phyloP scores from a whole-genome alignment of 2,329 filamentous ascomycete species.

The Byssochlamys sp. region DNA sequence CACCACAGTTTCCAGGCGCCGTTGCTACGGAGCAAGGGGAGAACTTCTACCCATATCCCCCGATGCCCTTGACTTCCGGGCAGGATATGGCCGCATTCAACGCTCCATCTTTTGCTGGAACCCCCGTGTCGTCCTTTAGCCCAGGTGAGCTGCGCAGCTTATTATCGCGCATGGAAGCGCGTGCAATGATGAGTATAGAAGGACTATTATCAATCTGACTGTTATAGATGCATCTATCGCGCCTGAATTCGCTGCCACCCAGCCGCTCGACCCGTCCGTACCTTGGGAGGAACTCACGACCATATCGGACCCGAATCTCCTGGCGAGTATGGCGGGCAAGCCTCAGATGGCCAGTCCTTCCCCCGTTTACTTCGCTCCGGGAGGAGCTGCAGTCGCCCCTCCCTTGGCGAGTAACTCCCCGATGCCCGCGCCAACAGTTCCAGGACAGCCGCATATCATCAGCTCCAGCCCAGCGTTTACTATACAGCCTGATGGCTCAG shows the following conservation, averaged over 20 bases:
- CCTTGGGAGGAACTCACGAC: slow-evolving; percentile 31
- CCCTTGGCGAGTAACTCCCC: slow-evolving; percentile 18
- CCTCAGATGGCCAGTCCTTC: slow-evolving; percentile 24
- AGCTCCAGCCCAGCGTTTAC: slow-evolving; percentile 19
- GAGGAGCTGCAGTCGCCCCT: slow-evolving; percentile 15
- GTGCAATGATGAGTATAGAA: not conserved
- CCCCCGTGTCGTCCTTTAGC: slow-evolving; percentile 25
- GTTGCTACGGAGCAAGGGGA: slow-evolving; percentile 25
- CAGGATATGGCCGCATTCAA: slow-evolving; percentile 27
- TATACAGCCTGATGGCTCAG: slow-evolving; percentile 27
- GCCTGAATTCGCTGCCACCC: slow-evolving; percentile 21
- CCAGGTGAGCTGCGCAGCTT: slow-evolving; percentile 22
- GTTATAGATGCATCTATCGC: slow-evolving; percentile 20
- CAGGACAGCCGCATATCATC: slow-evolving; percentile 23
- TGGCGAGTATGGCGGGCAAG: slow-evolving; percentile 24
- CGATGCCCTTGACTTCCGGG: slow-evolving; percentile 24
- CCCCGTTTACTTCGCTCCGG: slow-evolving; percentile 22
- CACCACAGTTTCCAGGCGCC: slow-evolving; percentile 17
- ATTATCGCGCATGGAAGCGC: not conserved
- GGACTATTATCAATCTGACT: not conserved
- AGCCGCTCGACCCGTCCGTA: slow-evolving; percentile 24
- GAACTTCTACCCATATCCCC: slow-evolving; percentile 27
- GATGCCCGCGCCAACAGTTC: slow-evolving; percentile 22
- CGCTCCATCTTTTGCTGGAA: slow-evolving; percentile 19
- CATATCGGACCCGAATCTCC: slow-evolving; percentile 26